These are phyloP conservation scores for Kuraishia piskuri DNA, from an alignment of 805 yeast species.

Conservation along the genomic window DNA sequence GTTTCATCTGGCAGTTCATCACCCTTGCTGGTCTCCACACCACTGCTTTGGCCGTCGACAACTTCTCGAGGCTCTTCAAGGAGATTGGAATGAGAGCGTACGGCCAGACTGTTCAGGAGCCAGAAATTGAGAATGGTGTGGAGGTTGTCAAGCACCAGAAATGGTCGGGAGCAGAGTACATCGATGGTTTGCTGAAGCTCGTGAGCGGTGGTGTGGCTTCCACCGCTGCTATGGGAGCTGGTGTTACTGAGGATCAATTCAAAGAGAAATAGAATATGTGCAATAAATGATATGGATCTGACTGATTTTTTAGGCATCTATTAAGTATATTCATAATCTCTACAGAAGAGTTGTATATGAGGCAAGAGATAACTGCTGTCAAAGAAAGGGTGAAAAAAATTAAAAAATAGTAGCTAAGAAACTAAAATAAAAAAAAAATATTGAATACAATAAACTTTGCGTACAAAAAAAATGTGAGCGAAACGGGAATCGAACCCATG, in stretches of 20 bases:
- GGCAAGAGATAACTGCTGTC: too few relatives aligned
- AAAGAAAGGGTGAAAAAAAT: not conserved
- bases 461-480: slow-evolving; percentile 25
- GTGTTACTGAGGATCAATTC: slow-evolving; percentile 97
- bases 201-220: slow-evolving; percentile 92
- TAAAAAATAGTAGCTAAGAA: not conserved
- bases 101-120: slow-evolving; percentile 78
- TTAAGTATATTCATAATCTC: too few relatives aligned
- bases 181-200: slow-evolving; percentile 81
- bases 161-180: slow-evolving; percentile 98
- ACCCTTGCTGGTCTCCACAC: slow-evolving; percentile 96
- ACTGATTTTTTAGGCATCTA: too few relatives aligned
- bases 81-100: slow-evolving; percentile 92
- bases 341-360: too few relatives aligned
- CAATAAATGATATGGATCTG: too few relatives aligned
- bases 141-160: slow-evolving; percentile 97
- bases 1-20: slow-evolving; percentile 96
- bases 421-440: not conserved
- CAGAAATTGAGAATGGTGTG: slow-evolving; percentile 81
- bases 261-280: slow-evolving; percentile 22
- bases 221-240: slow-evolving; percentile 97
- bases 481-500: slow-evolving; percentile 94
- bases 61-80: slow-evolving; percentile 71
- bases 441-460: slow-evolving; percentile 24
- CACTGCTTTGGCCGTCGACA: slow-evolving; percentile 84